These are phyloP conservation scores for Exophiala alcalophila DNA, from an alignment of 2,329 filamentous ascomycete genomes.

Conservation along the genomic window DNA sequence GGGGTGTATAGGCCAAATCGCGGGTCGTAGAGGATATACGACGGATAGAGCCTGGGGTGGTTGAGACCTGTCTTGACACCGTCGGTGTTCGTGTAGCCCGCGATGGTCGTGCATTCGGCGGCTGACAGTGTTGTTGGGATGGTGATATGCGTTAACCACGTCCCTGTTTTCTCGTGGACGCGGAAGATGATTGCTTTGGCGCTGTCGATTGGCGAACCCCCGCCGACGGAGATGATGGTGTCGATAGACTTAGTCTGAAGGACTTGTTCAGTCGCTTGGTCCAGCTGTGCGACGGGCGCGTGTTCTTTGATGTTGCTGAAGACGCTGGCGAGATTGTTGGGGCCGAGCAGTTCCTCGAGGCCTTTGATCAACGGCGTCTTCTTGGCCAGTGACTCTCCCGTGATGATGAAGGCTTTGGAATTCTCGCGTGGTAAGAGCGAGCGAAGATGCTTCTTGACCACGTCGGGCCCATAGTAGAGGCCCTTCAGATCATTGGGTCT, in stretches of 20 bases:
- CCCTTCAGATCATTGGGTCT: conserved; percentile 47
- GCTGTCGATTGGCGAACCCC: conserved; percentile 56
- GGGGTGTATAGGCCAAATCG: conserved; percentile 53
- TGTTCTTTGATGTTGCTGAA: conserved; percentile 56
- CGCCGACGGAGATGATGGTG: conserved; percentile 55
- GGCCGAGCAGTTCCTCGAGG: conserved; percentile 48
- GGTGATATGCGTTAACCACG: conserved; percentile 46
- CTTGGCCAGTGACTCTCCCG: conserved; percentile 51
- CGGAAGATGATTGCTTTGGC: conserved; percentile 50
- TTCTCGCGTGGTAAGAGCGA: conserved; percentile 39
- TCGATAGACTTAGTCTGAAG: conserved; percentile 48
- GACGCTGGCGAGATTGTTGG: conserved; percentile 49
- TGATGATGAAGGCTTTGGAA: conserved; percentile 58
- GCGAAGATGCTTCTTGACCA: conserved; percentile 47
- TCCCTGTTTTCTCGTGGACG: conserved; percentile 40
- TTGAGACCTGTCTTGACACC: conserved; percentile 50
- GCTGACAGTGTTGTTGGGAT: conserved; percentile 52
- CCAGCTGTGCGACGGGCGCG: conserved; percentile 52
- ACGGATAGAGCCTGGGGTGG: conserved; percentile 27
- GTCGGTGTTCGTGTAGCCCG: conserved; percentile 51
- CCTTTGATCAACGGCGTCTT: conserved; percentile 53
- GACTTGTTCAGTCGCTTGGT: conserved; percentile 50
- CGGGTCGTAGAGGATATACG: conserved; percentile 46
- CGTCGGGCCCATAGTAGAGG: conserved; percentile 50
- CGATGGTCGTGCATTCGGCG: conserved; percentile 54